Percentiles rank a stretch among this genome's conserved stretches.
These are phyloP conservation scores for Avena eriantha DNA, from an alignment of 176 grass and related monocot species.

Conservation along the genomic window DNA sequence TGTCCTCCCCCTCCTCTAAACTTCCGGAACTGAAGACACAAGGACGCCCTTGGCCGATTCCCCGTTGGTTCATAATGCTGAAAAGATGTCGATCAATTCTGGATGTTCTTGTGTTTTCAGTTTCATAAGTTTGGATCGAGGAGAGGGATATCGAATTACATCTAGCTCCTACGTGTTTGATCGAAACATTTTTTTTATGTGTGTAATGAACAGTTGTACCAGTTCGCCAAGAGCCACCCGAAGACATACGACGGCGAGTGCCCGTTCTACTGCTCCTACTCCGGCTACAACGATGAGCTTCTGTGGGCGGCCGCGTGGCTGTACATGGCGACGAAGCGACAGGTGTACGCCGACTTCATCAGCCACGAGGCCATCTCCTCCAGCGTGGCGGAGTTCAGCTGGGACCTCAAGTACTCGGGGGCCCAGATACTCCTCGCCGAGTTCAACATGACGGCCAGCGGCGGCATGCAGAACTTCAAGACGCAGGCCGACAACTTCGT, in stretches of 20 bases:
- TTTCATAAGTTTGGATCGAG: too few species aligned
- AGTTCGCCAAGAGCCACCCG: conserved; percentile 70
- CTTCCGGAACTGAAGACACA: too few species aligned
- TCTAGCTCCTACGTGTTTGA: neutral
- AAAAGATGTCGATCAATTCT: too few species aligned
- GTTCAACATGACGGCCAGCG: conserved; percentile 59
- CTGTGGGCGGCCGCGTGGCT: conserved; percentile 96
- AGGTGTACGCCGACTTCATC: conserved; percentile 72
- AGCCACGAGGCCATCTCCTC: conserved; percentile 74
- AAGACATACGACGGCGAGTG: conserved; percentile 97
- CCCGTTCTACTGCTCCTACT: conserved; percentile 99
- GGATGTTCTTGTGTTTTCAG: too few species aligned
- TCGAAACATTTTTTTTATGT: neutral
- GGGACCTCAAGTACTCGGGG: conserved; percentile 93
- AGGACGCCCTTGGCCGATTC: too few species aligned
- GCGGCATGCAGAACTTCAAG: conserved; percentile 74
- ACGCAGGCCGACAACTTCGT: conserved; percentile 85
- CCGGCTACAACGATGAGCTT: conserved; percentile 91
- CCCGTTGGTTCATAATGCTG: too few species aligned
- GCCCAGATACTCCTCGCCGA: conserved; percentile 83
- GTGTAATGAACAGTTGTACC: conserved; percentile 56
- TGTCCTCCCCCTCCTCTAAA: too few species aligned
- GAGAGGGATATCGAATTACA: too few species aligned
- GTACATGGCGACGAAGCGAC: conserved; percentile 68
- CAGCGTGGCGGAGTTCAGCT: conserved; percentile 95